Percentiles rank a stretch among this genome's conserved stretches.
Evolutionary conservation across 2,329 filamentous ascomycete genomes (phyloP).

Genomic region (Penicillium sp.): DNA sequence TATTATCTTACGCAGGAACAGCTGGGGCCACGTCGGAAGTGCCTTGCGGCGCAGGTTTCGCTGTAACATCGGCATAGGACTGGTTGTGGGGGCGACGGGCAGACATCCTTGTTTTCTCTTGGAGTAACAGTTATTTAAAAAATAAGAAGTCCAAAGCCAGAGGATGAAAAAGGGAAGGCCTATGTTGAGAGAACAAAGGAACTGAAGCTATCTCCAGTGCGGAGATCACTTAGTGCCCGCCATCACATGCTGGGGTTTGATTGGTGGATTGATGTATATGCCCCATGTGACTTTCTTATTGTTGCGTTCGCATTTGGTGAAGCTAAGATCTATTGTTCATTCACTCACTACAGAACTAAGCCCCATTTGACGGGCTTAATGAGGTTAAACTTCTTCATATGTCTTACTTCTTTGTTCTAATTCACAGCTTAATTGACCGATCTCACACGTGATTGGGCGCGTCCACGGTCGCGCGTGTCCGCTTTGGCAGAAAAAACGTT

Average conservation of each 20-base stretch:
- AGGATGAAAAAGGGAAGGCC: not conserved
- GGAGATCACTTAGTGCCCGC: constrained; percentile 7
- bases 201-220: constrained; percentile 2
- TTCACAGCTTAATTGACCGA: constrained; percentile 2
- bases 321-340: not conserved
- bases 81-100: constrained; percentile 33
- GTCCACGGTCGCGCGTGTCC: constrained; percentile 23
- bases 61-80: constrained; percentile 30
- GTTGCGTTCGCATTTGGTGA: not conserved
- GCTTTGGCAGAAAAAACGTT: constrained; percentile 28
- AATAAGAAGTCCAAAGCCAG: not conserved
- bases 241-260: constrained; percentile 4
- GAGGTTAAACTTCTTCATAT: not conserved
- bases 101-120: constrained; percentile 26
- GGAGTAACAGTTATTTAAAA: not conserved
- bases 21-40: constrained; percentile 77
- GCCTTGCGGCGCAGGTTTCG: constrained; percentile 41
- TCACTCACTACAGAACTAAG: not conserved
- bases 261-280: not conserved
- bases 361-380: not conserved
- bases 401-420: not conserved
- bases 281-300: not conserved
- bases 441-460: constrained; percentile 21
- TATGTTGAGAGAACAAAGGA: not conserved
- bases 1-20: constrained; percentile 68